Base-by-base conservation (phyloP, 805 yeast species). In the Candida krabiensis region DNA sequence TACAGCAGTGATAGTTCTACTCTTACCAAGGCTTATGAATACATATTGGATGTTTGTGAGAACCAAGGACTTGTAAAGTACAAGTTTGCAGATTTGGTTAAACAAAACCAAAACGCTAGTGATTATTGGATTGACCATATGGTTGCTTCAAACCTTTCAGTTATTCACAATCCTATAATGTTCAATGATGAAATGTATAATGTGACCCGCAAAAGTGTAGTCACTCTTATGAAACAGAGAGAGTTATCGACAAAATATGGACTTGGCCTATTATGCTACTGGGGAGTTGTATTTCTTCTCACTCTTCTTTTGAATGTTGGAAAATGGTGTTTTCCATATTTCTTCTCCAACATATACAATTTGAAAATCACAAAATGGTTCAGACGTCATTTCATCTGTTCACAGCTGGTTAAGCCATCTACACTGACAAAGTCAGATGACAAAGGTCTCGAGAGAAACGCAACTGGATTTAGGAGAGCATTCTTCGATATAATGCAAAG, bases 311-410 rank as follows among this genome's bases (percentile, higher is more conserved):
- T 46, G 21, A 66, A 67, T 42, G 40, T 58, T 18, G 40, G 52
- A 2, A 51, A 56, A 13, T 67, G 72, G 71, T 58, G 66, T 30
- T 49, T 54, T 16, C 72, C 72, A 0, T 48, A 50, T 30, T 40
- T 49, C 13, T 49, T 52, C 17, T 49, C 55, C 30, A 47, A 39
- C 15, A 25, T 56, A 7, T 50, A 55, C 22, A 52, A 52, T 18
- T 43, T 41, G 4, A 47, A 29, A 16, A 24, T 52, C 17, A 40
- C 53, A 2, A 46, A 54, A 16, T 63, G 66, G 66, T 36, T 58
- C 16, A 48, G 63, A 39, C 47, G 59, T 8, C 65, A 64, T 46
- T 41, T 66, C 14, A 47, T 60, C 12, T 56, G 58, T 30, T 61
- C 69, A 1, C 63, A 63, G 30, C 36, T 64, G 9, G 44, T 62